Conservation (phyloP, 805 yeast species). For the Saccharomycopsis vini region DNA sequence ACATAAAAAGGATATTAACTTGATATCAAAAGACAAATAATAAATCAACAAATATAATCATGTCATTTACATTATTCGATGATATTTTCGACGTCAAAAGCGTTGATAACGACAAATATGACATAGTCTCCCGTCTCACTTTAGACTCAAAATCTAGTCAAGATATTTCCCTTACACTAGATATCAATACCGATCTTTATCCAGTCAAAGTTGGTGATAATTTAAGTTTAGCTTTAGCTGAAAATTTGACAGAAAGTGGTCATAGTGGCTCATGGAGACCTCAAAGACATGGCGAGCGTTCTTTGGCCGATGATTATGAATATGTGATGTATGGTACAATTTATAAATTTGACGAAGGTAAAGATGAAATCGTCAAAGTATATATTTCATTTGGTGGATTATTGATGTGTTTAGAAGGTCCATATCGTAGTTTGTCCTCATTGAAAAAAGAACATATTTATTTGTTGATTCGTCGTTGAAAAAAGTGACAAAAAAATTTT, state of each 20-base stretch:
- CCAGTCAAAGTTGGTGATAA: constrained; percentile 73
- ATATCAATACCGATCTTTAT: constrained; percentile 84
- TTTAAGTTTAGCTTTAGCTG: constrained; percentile 78
- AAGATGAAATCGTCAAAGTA: constrained; percentile 60
- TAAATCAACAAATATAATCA: constrained; percentile 21
- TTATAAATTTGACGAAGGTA: constrained; percentile 87
- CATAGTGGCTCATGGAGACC: constrained; percentile 31
- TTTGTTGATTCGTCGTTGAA: constrained; percentile 61
- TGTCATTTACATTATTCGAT: constrained; percentile 79
- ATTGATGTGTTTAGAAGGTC: constrained; percentile 88
- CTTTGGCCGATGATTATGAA: constrained; percentile 93
- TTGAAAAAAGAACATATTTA: constrained; percentile 93
- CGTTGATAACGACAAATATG: constrained; percentile 83
- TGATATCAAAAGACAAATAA: no score
- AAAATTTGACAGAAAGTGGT: constrained; percentile 49
- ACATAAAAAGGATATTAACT: no score
- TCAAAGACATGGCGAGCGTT: constrained; percentile 73
- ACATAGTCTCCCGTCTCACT: constrained; percentile 79
- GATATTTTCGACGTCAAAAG: constrained; percentile 83
- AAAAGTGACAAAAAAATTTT: not conserved
- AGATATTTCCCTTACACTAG: constrained; percentile 77
- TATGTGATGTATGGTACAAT: constrained; percentile 98
- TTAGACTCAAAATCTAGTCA: constrained; percentile 62
- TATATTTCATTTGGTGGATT: constrained; percentile 95
- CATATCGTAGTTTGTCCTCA: constrained; percentile 77